phyloP scores from a whole-genome alignment of 148 eudicot species.

The Rhododendron ferrugineum region DNA sequence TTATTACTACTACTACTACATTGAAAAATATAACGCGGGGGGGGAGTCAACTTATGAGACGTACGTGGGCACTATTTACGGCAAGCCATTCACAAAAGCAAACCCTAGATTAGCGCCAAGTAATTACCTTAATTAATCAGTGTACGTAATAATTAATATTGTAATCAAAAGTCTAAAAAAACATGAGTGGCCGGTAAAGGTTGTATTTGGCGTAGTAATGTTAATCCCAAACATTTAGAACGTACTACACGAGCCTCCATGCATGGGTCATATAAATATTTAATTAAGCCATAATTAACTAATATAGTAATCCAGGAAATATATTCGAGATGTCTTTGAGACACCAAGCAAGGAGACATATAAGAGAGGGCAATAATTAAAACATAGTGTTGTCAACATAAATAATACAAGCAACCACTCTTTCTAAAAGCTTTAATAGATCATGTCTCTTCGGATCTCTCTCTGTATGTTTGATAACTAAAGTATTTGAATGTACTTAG shows the following conservation, averaged over 20 bases:
- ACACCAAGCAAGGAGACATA: constrained; percentile 2
- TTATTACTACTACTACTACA: neutral
- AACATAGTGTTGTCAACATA: too few species aligned
- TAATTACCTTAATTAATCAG: constrained; percentile 8
- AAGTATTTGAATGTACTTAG: neutral
- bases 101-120: constrained; percentile 11
- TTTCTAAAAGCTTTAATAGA: neutral
- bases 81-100: neutral
- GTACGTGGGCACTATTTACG: constrained; percentile 14
- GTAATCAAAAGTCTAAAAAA: neutral
- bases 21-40: neutral
- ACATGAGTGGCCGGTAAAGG: neutral
- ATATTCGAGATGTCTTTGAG: neutral
- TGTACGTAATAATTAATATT: neutral
- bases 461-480: neutral
- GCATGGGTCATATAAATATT: neutral
- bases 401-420: too few species aligned
- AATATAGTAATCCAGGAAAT: neutral
- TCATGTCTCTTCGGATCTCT: neutral
- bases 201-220: neutral
- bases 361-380: too few species aligned
- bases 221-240: neutral
- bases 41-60: constrained; percentile 11
- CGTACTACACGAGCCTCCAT: neutral
- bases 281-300: neutral